Conservation (phyloP, 2,329 filamentous ascomycete species). For the Aspergillus versicolor region DNA sequence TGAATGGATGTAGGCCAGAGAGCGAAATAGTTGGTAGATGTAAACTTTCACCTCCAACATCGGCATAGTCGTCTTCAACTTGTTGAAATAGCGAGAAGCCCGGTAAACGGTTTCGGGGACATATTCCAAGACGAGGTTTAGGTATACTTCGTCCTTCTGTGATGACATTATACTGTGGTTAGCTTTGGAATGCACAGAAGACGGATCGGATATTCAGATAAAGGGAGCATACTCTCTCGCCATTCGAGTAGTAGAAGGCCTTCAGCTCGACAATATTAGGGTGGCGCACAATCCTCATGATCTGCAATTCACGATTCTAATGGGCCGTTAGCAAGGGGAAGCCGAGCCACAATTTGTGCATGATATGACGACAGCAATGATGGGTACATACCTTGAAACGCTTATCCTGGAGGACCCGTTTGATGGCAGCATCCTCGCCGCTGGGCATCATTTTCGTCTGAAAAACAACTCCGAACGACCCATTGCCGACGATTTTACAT, state of each 20-base stretch:
- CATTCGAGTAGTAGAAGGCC: conserved; percentile 99
- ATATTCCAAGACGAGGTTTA: conserved; percentile 96
- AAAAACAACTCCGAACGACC: conserved; percentile 97
- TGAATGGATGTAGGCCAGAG: conserved; percentile 97
- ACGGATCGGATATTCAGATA: not conserved
- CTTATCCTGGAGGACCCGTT: conserved; percentile 98
- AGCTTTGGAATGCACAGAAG: conserved; percentile 2
- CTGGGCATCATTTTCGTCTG: conserved; percentile 98
- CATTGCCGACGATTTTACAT: conserved; percentile 99
- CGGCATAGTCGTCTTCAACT: conserved; percentile 99
- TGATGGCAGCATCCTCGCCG: conserved; percentile 97
- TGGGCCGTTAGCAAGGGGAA: conserved; percentile 29
- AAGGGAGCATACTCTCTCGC: conserved; percentile 73
- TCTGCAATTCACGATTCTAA: conserved; percentile 97
- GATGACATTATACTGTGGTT: conserved; percentile 5
- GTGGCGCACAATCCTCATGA: conserved; percentile 98
- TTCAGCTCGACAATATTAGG: conserved; percentile 99
- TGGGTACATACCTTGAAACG: conserved; percentile 80
- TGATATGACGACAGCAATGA: not conserved
- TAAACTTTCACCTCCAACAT: conserved; percentile 98
- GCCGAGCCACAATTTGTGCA: not conserved
- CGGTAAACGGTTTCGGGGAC: conserved; percentile 98
- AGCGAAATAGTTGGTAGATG: conserved; percentile 98
- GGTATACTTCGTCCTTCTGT: conserved; percentile 96
- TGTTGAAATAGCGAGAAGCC: conserved; percentile 98